A percentile compares a stretch with the other conserved stretches of the same genome.
phyloP scores from a whole-genome alignment of 371 early-diverging fungal species.

The Syncephalastrum sp. region DNA sequence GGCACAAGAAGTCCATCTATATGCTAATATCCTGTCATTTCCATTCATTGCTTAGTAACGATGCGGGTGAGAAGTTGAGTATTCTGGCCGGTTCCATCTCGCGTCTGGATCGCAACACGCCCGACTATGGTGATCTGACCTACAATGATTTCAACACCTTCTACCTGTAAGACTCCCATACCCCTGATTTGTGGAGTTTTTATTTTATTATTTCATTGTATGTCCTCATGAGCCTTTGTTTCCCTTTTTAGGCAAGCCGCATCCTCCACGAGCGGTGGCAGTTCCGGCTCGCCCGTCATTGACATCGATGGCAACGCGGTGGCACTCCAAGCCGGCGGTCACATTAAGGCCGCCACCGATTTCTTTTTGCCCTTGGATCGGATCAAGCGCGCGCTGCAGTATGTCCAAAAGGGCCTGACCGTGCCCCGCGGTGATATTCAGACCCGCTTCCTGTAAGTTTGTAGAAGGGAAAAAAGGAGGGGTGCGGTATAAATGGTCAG shows the following conservation, averaged over 20 bases:
- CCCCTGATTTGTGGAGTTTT: neutral
- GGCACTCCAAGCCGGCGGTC: slow-evolving; percentile 86
- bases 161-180: slow-evolving; percentile 50
- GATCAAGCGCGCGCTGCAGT: slow-evolving; percentile 76
- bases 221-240: neutral
- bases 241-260: slow-evolving; percentile 60
- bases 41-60: slow-evolving; percentile 52
- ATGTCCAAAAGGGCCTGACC: slow-evolving; percentile 60
- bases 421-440: slow-evolving; percentile 93
- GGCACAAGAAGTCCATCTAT: too few relatives aligned
- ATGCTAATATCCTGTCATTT: too few relatives aligned
- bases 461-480: too few relatives aligned
- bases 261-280: slow-evolving; percentile 79
- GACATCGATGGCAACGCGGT: slow-evolving; percentile 93
- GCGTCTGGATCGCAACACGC: slow-evolving; percentile 81
- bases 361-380: slow-evolving; percentile 91
- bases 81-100: slow-evolving; percentile 89
- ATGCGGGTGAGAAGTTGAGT: slow-evolving; percentile 91
- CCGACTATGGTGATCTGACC: slow-evolving; percentile 55
- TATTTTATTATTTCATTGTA: neutral
- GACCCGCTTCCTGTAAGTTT: slow-evolving; percentile 68
- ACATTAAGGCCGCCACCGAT: slow-evolving; percentile 81
- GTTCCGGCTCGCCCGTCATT: slow-evolving; percentile 90
- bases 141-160: slow-evolving; percentile 82
- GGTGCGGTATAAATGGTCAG: too few relatives aligned